Base-by-base conservation (phyloP, 2,329 filamentous ascomycete species). In the Aaosphaeria arxii region DNA sequence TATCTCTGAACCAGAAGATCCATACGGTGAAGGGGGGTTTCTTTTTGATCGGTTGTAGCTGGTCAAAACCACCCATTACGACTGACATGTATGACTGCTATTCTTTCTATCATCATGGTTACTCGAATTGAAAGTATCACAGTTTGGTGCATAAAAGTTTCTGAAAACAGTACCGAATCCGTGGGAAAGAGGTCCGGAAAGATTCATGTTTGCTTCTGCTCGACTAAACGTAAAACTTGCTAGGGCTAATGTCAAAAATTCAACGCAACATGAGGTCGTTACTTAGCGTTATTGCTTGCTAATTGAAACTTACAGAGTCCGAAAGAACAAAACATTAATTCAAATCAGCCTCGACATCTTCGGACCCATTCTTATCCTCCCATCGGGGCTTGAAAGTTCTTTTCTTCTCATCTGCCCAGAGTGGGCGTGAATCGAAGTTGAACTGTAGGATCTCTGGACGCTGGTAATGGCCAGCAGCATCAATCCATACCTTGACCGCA, bases 401-500 rank as follows among this genome's bases (percentile, higher is more conserved):
- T 43, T 6, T 43, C 32, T 28, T 36, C 42, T 69, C 63, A 45
- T 70, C 64, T 30, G 60, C 58, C 66, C 64, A 69, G 40, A 62
- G 50, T 7, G 64, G 57, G 7, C 52, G 46, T 5, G 47, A 33
- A 43, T 70, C 62, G 32, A 70, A 62, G 0, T 46, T 45, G 40
- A 70, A 71, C 9, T 67, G 53, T 35, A 71, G 46, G 11, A 71
- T 62, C 46, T 71, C 69, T 6, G 67, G 67, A 6, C 67, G 55
- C 40, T 64, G 55, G 44, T 71, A 71, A 43, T 71, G 66, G 3
- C 69, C 67, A 3, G 56, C 58, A n/a, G 58, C 61, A 56, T 71
- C 67, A 36, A 70, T 60, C 64, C 65, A 71, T 2, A 71, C 67
- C 50, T 71, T 70, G 4, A 71, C 67, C 24, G 49, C 42, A 6